Percentiles rank a stretch among this genome's conserved stretches.
Conservation (phyloP, 164 flowering plant genomes). For the Magnolia changhungtana region DNA sequence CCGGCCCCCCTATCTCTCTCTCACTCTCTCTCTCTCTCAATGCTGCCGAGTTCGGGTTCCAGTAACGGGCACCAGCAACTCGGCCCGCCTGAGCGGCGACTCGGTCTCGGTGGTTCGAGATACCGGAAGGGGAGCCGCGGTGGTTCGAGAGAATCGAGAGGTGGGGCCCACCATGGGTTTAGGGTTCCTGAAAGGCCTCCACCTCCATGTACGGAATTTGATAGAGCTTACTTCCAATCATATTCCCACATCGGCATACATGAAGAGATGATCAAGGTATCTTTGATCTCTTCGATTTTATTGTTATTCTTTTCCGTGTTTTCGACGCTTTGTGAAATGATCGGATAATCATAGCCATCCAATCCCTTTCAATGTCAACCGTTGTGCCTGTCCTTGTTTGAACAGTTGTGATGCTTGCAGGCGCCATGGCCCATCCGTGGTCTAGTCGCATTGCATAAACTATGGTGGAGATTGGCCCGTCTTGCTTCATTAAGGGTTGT, state of each 20-base stretch:
- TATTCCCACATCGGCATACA: constrained; percentile 93
- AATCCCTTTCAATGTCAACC: too few relatives aligned
- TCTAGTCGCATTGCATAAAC: too few relatives aligned
- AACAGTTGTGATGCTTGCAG: too few relatives aligned
- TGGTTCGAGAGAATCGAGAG: constrained; percentile 26
- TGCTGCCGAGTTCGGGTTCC: constrained; percentile 13
- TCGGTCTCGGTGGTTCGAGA: constrained; percentile 5
- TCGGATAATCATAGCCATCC: too few relatives aligned
- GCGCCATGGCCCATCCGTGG: too few relatives aligned
- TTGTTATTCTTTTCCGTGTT: not conserved
- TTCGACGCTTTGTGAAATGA: too few relatives aligned
- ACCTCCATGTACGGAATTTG: constrained; percentile 75
- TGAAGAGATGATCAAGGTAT: constrained; percentile 96
- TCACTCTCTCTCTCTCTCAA: not conserved
- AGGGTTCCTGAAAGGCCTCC: constrained; percentile 25
- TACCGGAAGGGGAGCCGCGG: constrained; percentile 28
- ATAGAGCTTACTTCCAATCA: constrained; percentile 81
- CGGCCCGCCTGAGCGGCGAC: constrained; percentile 17
- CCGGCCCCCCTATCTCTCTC: too few relatives aligned
- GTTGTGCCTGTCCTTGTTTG: too few relatives aligned
- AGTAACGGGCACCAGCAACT: constrained; percentile 33
- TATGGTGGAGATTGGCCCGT: too few relatives aligned
- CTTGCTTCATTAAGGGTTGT: too few relatives aligned
- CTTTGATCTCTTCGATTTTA: not conserved
- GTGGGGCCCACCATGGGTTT: constrained; percentile 20